A percentile compares a stretch with the other conserved stretches of the same genome.
phyloP scores from a whole-genome alignment of 23 red algal genomes.

The Chondrus crispus region DNA sequence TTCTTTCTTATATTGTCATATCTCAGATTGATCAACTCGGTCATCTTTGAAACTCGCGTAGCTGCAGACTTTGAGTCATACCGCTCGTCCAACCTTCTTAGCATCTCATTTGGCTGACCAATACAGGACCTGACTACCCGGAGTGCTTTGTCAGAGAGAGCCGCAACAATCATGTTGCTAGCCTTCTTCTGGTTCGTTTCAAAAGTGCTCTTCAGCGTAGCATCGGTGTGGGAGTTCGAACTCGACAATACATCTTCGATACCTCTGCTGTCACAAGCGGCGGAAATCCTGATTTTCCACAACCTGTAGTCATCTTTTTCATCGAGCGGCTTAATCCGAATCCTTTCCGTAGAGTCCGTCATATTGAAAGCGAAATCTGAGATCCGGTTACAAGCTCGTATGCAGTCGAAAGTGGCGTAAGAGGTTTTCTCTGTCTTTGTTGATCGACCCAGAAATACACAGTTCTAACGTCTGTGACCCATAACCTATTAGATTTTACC shows the following conservation, averaged over 20 bases:
- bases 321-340: neutral
- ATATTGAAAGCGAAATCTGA: too few species aligned
- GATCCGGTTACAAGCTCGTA: too few species aligned
- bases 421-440: too few species aligned
- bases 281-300: neutral
- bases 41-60: neutral
- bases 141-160: neutral
- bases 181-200: slow-evolving; percentile 7
- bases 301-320: slow-evolving; percentile 5
- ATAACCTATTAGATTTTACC: too few species aligned
- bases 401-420: too few species aligned
- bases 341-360: too few species aligned
- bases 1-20: neutral
- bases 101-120: neutral
- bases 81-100: neutral
- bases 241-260: neutral
- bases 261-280: slow-evolving; percentile 4
- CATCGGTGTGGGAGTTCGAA: neutral
- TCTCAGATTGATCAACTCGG: neutral
- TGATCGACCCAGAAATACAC: too few species aligned
- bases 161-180: neutral
- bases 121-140: neutral
- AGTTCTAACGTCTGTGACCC: too few species aligned
- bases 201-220: neutral
- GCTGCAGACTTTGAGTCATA: neutral